Evolutionary conservation across 2,329 filamentous ascomycete species (phyloP).

Genomic region (Colletotrichum liriopes): DNA sequence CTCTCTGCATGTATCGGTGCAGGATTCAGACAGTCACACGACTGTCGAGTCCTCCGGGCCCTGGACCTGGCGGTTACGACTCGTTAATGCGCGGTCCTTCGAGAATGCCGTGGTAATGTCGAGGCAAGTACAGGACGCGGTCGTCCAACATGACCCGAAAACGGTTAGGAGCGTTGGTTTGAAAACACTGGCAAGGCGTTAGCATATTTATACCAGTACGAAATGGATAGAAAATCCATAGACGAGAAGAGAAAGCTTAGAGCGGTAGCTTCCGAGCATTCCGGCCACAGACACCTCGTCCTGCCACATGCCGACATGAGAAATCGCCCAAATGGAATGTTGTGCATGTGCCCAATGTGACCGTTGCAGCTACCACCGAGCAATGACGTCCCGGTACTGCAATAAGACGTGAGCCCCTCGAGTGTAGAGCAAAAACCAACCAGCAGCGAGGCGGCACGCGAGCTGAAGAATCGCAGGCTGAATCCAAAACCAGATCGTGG

Average conservation of each 20-base stretch:
- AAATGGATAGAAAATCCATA: constrained; percentile 27
- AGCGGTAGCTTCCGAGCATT: constrained; percentile 31
- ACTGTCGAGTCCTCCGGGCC: not conserved
- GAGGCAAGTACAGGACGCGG: constrained; percentile 10
- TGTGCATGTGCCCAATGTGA: not conserved
- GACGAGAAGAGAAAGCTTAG: constrained; percentile 30
- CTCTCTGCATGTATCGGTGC: constrained; percentile 20
- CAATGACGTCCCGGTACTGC: not conserved
- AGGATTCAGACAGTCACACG: not conserved
- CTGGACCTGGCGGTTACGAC: constrained; percentile 6
- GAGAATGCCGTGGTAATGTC: constrained; percentile 7
- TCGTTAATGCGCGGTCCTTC: constrained; percentile 24
- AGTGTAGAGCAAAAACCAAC: too few species aligned
- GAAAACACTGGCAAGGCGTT: constrained; percentile 31
- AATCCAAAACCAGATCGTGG: constrained; percentile 3
- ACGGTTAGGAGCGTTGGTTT: constrained; percentile 16
- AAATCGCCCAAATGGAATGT: not conserved
- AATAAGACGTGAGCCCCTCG: not conserved
- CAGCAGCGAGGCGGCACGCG: not conserved
- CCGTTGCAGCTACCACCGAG: not conserved
- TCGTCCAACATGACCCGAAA: not conserved
- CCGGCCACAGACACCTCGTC: constrained; percentile 5
- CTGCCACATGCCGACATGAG: not conserved
- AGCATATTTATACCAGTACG: constrained; percentile 33
- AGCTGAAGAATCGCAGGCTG: not conserved